phyloP scores from a whole-genome alignment of 192 early-diverging fungal genomes.

The Glomus cerebriforme region DNA sequence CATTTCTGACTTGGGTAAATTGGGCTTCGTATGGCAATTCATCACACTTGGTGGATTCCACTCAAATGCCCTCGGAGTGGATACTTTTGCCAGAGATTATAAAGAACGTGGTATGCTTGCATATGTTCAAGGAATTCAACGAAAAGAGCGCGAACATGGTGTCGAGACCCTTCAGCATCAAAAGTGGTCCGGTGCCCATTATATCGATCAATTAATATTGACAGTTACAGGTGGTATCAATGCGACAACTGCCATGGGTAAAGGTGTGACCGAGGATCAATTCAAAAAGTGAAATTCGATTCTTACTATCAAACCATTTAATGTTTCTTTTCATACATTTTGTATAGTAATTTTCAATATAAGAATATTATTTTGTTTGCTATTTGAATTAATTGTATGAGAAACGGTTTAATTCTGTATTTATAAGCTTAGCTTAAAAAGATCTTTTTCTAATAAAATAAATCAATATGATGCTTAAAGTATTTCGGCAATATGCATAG shows the following conservation, averaged over 20 bases:
- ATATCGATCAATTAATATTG: conserved; percentile 87
- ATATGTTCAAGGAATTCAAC: conserved; percentile 90
- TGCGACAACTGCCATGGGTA: conserved; percentile 93
- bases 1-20: conserved; percentile 78
- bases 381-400: too few relatives aligned
- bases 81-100: conserved; percentile 84
- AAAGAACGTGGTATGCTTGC: conserved; percentile 90
- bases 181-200: conserved; percentile 93
- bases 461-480: too few relatives aligned
- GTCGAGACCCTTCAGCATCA: conserved; percentile 95
- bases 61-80: conserved; percentile 79
- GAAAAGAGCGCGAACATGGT: conserved; percentile 84
- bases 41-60: conserved; percentile 96
- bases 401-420: too few relatives aligned
- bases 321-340: too few relatives aligned
- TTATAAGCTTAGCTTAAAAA: too few relatives aligned
- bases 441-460: too few relatives aligned
- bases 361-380: too few relatives aligned
- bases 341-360: too few relatives aligned
- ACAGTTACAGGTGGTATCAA: conserved; percentile 92
- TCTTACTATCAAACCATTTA: too few relatives aligned
- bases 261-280: conserved; percentile 85
- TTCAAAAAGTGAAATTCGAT: conserved; percentile 43
- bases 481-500: too few relatives aligned
- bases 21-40: conserved; percentile 98